These are phyloP conservation scores for Pestalotiopsis sp. DNA, from an alignment of 2,329 filamentous ascomycete species.

Conservation along the genomic window DNA sequence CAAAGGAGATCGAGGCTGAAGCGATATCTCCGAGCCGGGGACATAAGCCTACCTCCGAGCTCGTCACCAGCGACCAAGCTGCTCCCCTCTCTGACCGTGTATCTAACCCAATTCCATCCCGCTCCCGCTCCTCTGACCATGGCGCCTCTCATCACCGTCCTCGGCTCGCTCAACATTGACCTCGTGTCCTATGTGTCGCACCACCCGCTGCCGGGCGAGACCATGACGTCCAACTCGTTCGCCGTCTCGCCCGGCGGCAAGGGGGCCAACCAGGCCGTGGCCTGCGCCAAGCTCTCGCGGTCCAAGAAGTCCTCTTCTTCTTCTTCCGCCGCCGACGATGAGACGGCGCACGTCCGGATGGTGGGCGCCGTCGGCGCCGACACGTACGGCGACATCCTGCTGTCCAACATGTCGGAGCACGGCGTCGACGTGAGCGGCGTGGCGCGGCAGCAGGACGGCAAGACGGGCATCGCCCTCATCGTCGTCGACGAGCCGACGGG, in stretches of 20 bases:
- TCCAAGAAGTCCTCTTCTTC: conserved; percentile 30
- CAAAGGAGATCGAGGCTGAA: not conserved
- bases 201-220: conserved; percentile 84
- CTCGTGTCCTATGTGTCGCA: conserved; percentile 86
- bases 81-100: not conserved
- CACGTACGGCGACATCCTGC: conserved; percentile 64
- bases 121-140: conserved; percentile 5
- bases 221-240: conserved; percentile 78
- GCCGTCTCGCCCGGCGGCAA: conserved; percentile 86
- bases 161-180: conserved; percentile 94
- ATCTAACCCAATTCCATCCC: not conserved
- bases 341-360: conserved; percentile 62
- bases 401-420: conserved; percentile 58
- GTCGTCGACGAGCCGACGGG: conserved; percentile 73
- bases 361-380: conserved; percentile 74
- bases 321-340: conserved; percentile 22
- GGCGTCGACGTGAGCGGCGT: conserved; percentile 65
- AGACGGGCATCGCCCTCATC: conserved; percentile 75
- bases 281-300: conserved; percentile 79
- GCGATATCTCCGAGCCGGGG: not conserved
- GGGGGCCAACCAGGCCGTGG: conserved; percentile 93
- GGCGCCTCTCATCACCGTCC: conserved; percentile 68
- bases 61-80: not conserved
- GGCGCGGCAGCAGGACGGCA: conserved; percentile 38
- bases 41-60: not conserved